These are phyloP conservation scores for Corchorus capsularis DNA, from an alignment of 345 rosid genomes.

Conservation along the genomic window DNA sequence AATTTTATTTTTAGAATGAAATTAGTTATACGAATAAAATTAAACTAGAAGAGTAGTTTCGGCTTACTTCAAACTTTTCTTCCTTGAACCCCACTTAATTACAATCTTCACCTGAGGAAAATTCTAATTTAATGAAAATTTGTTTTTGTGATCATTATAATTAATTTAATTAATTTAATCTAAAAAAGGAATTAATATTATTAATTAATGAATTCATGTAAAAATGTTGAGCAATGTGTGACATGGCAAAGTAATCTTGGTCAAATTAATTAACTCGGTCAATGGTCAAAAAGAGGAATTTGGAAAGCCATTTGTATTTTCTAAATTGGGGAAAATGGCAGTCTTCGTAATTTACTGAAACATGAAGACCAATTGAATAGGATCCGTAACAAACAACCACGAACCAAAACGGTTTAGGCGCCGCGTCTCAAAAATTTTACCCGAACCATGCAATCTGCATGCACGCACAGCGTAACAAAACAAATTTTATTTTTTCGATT, in stretches of 20 bases:
- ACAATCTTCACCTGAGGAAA: no score
- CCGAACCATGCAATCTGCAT: slow-evolving; percentile 8
- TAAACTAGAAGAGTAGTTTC: no score
- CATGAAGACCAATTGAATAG: neutral
- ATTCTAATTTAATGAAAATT: no score
- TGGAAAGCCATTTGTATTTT: neutral
- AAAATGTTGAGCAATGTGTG: no score
- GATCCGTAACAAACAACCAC: neutral
- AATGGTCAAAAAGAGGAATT: neutral
- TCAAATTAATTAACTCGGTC: neutral
- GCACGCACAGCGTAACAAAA: neutral
- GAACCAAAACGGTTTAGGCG: neutral
- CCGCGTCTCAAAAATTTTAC: slow-evolving; percentile 11
- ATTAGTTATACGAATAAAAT: no score
- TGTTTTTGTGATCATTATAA: no score
- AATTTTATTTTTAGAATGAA: no score
- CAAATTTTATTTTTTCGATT: neutral
- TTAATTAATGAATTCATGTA: no score
- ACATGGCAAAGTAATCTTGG: neutral
- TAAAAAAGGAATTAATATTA: no score
- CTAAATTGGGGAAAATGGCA: neutral
- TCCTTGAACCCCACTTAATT: no score
- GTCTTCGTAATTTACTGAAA: neutral
- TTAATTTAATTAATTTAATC: no score
- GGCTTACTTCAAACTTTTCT: no score